Conservation (phyloP, 2,329 filamentous ascomycete genomes). For the Sporothrix inflata region DNA sequence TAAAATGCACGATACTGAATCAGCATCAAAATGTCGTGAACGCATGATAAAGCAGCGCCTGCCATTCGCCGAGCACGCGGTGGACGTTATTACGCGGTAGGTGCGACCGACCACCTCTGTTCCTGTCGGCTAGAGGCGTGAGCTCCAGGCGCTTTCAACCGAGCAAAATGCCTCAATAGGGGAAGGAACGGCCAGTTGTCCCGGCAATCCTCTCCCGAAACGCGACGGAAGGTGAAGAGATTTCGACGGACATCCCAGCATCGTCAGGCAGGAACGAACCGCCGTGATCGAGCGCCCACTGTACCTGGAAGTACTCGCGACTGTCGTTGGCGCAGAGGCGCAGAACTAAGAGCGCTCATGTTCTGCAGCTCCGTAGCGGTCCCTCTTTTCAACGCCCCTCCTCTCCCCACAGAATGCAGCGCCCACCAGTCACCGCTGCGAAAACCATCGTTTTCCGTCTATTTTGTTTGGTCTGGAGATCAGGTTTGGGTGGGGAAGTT, state of each 20-base stretch:
- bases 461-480: constrained; percentile 35
- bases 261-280: constrained; percentile 9
- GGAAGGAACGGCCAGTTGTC: constrained; percentile 9
- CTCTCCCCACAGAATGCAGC: not conserved
- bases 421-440: constrained; percentile 14
- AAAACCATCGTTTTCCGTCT: constrained; percentile 26
- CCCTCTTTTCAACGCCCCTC: not conserved
- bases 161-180: constrained; percentile 32
- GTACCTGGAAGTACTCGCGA: not conserved
- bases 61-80: constrained; percentile 27
- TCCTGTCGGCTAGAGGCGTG: constrained; percentile 22
- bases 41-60: constrained; percentile 29
- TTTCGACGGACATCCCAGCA: not conserved
- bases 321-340: not conserved
- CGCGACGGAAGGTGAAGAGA: constrained; percentile 10
- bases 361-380: not conserved
- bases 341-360: not conserved
- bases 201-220: constrained; percentile 29
- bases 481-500: not conserved
- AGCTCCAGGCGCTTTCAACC: constrained; percentile 18
- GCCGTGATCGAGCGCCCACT: not conserved
- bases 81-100: not conserved
- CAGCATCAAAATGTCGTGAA: constrained; percentile 23
- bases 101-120: constrained; percentile 17
- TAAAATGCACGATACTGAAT: constrained; percentile 3